phyloP scores from a whole-genome alignment of 2,329 filamentous ascomycete genomes.

The Diaporthe caulivora region DNA sequence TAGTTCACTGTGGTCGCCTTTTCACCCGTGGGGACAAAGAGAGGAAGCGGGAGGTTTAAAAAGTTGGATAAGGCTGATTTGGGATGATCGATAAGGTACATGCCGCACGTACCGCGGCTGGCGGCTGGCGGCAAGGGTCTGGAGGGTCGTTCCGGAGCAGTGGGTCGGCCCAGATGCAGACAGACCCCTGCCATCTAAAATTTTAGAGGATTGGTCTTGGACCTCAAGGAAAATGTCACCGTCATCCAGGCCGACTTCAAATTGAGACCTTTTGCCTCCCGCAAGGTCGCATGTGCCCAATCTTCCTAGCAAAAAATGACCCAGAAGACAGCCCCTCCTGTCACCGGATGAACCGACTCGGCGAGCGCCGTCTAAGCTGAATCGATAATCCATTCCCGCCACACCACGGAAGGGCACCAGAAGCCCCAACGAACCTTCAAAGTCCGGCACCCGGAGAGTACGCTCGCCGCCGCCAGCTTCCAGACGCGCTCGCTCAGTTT shows the following conservation, averaged over 20 bases:
- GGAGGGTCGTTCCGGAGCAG: constrained; percentile 15
- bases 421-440: not conserved
- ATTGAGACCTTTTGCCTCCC: constrained; percentile 19
- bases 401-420: not conserved
- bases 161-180: constrained; percentile 15
- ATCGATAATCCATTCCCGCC: not conserved
- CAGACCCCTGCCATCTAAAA: constrained; percentile 32
- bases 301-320: not conserved
- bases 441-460: not conserved
- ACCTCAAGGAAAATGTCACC: constrained; percentile 38
- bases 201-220: constrained; percentile 27
- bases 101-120: not conserved
- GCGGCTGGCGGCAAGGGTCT: constrained; percentile 24
- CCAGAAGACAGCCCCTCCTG: constrained; percentile 17
- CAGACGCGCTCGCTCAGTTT: constrained; percentile 10
- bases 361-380: not conserved
- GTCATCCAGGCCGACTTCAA: constrained; percentile 36
- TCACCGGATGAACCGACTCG: constrained; percentile 34
- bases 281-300: not conserved
- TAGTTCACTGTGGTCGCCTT: not conserved
- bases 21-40: not conserved
- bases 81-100: constrained; percentile 8
- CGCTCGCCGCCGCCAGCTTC: not conserved
- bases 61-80: constrained; percentile 13
- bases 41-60: not conserved